Conservation (phyloP, 306 rosid genomes). For the Biancaea sappan region DNA sequence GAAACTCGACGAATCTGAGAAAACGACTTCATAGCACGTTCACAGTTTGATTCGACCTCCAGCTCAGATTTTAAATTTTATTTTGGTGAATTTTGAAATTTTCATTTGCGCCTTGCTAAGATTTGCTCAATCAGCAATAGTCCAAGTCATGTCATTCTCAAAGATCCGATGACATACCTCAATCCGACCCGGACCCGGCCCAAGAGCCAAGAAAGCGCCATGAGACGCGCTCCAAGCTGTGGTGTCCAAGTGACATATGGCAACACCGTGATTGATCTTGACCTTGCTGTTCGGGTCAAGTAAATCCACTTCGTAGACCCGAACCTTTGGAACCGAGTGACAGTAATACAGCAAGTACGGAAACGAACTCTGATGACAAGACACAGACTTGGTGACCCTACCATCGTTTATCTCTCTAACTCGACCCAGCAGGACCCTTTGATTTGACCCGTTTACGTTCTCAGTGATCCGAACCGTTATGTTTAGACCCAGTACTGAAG, state of each 20-base stretch:
- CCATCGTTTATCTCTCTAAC: slow-evolving; percentile 72
- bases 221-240: slow-evolving; percentile 80
- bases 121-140: slow-evolving; percentile 30
- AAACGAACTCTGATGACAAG: slow-evolving; percentile 81
- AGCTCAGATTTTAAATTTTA: too few species aligned
- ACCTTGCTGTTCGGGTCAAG: slow-evolving; percentile 55
- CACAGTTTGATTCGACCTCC: too few species aligned
- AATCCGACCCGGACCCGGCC: slow-evolving; percentile 67
- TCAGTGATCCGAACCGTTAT: slow-evolving; percentile 61
- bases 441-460: slow-evolving; percentile 55
- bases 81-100: too few species aligned
- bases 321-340: slow-evolving; percentile 88
- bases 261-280: slow-evolving; percentile 74
- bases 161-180: slow-evolving; percentile 95
- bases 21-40: too few species aligned
- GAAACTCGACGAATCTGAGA: too few species aligned
- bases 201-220: slow-evolving; percentile 76
- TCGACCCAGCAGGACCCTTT: slow-evolving; percentile 51
- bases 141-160: slow-evolving; percentile 86
- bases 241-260: slow-evolving; percentile 88
- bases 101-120: too few species aligned
- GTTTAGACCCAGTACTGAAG: slow-evolving; percentile 58
- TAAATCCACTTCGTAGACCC: slow-evolving; percentile 83
- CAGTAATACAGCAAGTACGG: slow-evolving; percentile 83
- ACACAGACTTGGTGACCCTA: slow-evolving; percentile 64